Percentiles rank a stretch among this genome's conserved stretches.
phyloP scores from a whole-genome alignment of 768 basidiomycete species.

The Collybiopsis luxurians region DNA sequence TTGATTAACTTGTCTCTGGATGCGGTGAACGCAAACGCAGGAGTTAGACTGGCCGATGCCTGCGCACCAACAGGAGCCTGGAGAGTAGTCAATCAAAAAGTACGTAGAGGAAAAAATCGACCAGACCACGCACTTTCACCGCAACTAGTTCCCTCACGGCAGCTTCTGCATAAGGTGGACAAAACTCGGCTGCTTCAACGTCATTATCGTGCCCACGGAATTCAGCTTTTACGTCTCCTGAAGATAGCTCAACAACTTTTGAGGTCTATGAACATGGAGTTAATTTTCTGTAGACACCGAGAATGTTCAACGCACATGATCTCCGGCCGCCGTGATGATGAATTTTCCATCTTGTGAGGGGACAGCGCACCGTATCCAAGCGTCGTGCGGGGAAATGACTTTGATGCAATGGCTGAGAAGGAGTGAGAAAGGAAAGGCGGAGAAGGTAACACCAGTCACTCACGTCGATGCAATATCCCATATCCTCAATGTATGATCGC shows the following conservation, averaged over 20 bases:
- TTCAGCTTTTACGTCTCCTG: constrained; percentile 62
- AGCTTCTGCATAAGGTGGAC: constrained; percentile 53
- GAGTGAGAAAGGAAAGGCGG: neutral
- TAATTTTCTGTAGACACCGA: neutral
- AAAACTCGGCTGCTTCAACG: constrained; percentile 66
- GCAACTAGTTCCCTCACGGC: constrained; percentile 62
- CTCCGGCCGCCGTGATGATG: constrained; percentile 61
- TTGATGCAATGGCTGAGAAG: constrained; percentile 57
- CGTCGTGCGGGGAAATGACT: constrained; percentile 58
- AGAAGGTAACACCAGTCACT: constrained; percentile 17
- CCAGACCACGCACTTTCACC: constrained; percentile 35
- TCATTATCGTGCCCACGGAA: constrained; percentile 73
- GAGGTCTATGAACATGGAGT: constrained; percentile 47
- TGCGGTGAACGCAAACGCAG: constrained; percentile 57
- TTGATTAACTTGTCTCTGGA: constrained; percentile 74
- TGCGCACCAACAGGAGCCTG: constrained; percentile 17
- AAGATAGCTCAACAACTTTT: constrained; percentile 54
- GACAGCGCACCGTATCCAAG: constrained; percentile 58
- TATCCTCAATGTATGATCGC: constrained; percentile 65
- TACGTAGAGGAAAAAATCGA: constrained; percentile 1
- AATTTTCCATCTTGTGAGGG: constrained; percentile 54
- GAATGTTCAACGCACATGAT: constrained; percentile 49
- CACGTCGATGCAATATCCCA: constrained; percentile 71
- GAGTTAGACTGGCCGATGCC: constrained; percentile 23
- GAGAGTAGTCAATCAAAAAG: constrained; percentile 9